Percentiles rank a stretch among this genome's conserved stretches.
phyloP scores from a whole-genome alignment of 345 rosid genomes.

The Euphorbia pulcherrima region DNA sequence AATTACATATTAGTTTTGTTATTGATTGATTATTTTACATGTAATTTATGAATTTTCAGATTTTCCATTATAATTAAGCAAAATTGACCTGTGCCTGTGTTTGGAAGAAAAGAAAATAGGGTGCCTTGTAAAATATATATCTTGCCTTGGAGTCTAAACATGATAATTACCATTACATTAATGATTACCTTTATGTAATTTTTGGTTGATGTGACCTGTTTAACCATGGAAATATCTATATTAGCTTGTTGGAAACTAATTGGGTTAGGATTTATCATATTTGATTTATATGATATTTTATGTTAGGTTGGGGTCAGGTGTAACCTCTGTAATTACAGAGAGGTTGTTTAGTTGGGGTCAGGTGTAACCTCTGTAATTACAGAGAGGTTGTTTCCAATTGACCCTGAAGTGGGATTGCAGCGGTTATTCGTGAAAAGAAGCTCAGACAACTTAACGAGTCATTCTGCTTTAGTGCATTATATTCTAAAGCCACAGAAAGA shows the following conservation, averaged over 20 bases:
- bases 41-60: background rate
- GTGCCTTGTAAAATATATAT: conserved; percentile 10
- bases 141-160: conserved; percentile 4
- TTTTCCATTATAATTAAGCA: too few relatives aligned
- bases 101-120: conserved; percentile 8
- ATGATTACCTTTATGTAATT: too few relatives aligned
- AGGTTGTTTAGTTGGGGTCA: too few relatives aligned
- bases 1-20: background rate
- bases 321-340: too few relatives aligned
- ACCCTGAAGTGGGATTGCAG: too few relatives aligned
- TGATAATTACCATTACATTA: background rate
- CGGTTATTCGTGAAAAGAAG: too few relatives aligned
- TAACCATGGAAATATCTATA: background rate
- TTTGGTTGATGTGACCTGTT: background rate
- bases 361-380: too few relatives aligned
- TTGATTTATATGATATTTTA: background rate
- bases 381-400: too few relatives aligned
- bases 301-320: too few relatives aligned
- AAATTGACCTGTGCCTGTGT: background rate
- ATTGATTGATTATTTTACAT: background rate
- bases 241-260: background rate
- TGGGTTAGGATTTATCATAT: background rate
- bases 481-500: too few relatives aligned
- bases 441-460: too few relatives aligned
- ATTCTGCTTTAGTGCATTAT: too few relatives aligned